phyloP scores from a whole-genome alignment of 2,329 filamentous ascomycete genomes.

The Fusarium sp. region DNA sequence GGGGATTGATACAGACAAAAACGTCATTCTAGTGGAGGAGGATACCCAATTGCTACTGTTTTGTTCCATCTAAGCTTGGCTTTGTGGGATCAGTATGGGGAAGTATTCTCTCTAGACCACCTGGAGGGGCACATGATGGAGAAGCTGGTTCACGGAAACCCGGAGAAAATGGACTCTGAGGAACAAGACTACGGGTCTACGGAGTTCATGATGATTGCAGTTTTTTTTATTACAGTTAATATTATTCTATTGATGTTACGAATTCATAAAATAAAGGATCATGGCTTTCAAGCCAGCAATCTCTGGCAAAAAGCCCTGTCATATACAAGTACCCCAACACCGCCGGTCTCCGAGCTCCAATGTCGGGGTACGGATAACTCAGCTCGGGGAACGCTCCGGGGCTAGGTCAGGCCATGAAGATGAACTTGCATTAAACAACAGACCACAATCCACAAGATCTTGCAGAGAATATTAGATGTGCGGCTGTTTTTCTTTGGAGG shows the following conservation, averaged over 20 bases:
- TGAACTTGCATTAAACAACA: slow-evolving; percentile 15
- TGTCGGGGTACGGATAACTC: slow-evolving; percentile 40
- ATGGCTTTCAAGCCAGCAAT: slow-evolving; percentile 10
- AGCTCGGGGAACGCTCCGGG: slow-evolving; percentile 39
- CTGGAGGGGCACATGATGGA: slow-evolving; percentile 42
- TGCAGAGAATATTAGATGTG: not conserved
- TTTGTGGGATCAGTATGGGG: slow-evolving; percentile 44
- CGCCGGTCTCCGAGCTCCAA: slow-evolving; percentile 46
- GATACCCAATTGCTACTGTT: slow-evolving; percentile 21
- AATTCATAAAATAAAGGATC: slow-evolving; percentile 1
- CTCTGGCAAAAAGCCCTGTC: not conserved
- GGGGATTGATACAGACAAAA: slow-evolving; percentile 25
- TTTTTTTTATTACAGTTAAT: not conserved
- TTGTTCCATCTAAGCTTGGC: slow-evolving; percentile 11
- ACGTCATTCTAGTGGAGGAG: slow-evolving; percentile 43
- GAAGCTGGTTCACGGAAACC: slow-evolving; percentile 32
- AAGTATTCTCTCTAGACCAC: slow-evolving; percentile 24
- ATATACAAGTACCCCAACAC: slow-evolving; percentile 30
- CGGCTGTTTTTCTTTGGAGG: not conserved
- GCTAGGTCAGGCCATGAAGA: slow-evolving; percentile 25
- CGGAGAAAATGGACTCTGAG: slow-evolving; percentile 25
- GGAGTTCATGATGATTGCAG: not conserved
- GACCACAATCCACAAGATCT: slow-evolving; percentile 20
- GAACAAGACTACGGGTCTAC: slow-evolving; percentile 14
- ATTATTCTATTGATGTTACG: not conserved